Evolutionary conservation across 257 asterid genomes (phyloP), one percentile per base, ranked within the genome.

Genomic region (Solanum etuberosum): DNA sequence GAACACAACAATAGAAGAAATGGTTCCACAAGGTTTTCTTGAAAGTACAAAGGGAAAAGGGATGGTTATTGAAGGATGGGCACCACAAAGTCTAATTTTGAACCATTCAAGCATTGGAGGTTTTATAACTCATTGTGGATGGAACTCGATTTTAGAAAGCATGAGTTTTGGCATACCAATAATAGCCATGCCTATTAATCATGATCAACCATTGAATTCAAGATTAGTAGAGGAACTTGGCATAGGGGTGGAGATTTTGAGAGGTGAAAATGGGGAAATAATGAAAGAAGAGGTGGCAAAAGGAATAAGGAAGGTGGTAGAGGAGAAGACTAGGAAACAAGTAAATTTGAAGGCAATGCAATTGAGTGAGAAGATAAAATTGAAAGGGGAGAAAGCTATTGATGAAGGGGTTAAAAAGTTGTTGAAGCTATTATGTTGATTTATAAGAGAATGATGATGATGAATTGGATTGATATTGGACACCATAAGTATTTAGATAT

Each of bases 231-330:
- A 71, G 37, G 87, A 85, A 20, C 61, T 85, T 32, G 72, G 87
- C 15, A 59, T 71, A 23, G 87, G 83, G 14, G 82, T 85, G 21
- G 87, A 71, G 83, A 78, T 78, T 78, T 78, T 78, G 65, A 43
- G 84, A 43, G 84, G 65, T 27, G 65, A 43, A 78, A 78, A 71
- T 21, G 71, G 87, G 18, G 51, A 85, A 40, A 85, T 85, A 23
- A 85, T 46, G 83, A 70, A 82, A 57, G 72, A 70, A 76, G 83
- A 85, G 9, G 46, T 85, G 51, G 87, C 87, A 68, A 85, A 85
- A 85, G 87, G 70, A 27, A 40, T 85, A 35, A 31, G 70, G 42
- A 85, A 70, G 40, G 68, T 85, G 40, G 51, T 67, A 4, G 31
- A 29, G 87, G 71, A 85, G 70, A 21, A 43, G 48, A 32, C 48